phyloP scores from a whole-genome alignment of 2,329 filamentous ascomycete species.

The Aureobasidium melanogenum region DNA sequence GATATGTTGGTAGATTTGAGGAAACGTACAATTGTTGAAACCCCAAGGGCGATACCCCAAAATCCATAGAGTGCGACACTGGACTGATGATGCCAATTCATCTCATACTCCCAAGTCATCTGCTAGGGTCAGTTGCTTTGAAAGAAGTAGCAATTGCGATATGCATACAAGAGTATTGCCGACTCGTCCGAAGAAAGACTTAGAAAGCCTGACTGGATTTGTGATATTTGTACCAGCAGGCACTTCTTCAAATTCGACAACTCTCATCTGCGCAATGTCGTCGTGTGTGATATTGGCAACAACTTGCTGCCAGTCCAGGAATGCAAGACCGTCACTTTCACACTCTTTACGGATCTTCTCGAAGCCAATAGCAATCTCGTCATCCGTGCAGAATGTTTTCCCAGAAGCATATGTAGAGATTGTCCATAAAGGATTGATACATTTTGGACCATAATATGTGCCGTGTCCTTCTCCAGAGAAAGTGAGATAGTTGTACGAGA shows the following conservation, averaged over 20 bases:
- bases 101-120: slow-evolving; percentile 8
- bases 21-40: background rate
- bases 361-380: background rate
- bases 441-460: slow-evolving; percentile 3
- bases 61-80: slow-evolving; percentile 2
- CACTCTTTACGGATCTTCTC: background rate
- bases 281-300: background rate
- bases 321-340: background rate
- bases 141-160: no score
- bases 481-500: slow-evolving; percentile 1
- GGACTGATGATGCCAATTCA: slow-evolving; percentile 3
- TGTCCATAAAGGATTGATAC: background rate
- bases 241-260: background rate
- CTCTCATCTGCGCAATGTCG: background rate
- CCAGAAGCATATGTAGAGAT: slow-evolving; percentile 1
- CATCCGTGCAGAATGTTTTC: background rate
- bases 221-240: background rate
- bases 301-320: background rate
- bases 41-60: background rate
- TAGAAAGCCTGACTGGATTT: background rate
- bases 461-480: background rate
- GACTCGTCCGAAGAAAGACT: background rate
- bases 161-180: background rate
- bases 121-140: background rate
- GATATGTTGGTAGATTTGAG: background rate